Evolutionary conservation across 768 basidiomycete genomes (phyloP).

Genomic region (Scleroderma bovista): DNA sequence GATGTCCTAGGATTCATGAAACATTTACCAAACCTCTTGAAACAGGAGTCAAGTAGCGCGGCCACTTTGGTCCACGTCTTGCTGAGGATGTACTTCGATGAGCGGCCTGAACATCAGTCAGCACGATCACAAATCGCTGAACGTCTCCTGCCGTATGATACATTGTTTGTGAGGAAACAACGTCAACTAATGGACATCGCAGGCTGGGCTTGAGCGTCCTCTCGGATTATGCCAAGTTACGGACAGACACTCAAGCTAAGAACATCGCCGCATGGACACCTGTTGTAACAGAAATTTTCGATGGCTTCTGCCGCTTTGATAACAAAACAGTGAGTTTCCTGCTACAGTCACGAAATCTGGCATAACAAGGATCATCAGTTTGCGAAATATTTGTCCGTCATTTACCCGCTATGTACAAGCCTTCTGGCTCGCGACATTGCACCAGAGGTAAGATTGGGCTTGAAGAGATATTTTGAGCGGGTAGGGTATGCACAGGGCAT

Average conservation of each 20-base stretch:
- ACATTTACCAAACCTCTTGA: constrained; percentile 93
- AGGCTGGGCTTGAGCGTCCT: constrained; percentile 87
- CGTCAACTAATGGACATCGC: constrained; percentile 7
- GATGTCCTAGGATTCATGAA: constrained; percentile 90
- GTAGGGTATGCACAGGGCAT: constrained; percentile 73
- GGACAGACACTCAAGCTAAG: constrained; percentile 85
- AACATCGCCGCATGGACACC: constrained; percentile 98
- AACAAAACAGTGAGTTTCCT: constrained; percentile 72
- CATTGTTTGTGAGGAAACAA: background rate
- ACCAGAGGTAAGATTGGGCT: constrained; percentile 73
- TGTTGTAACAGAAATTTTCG: constrained; percentile 92
- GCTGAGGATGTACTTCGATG: constrained; percentile 90
- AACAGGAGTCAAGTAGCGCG: constrained; percentile 97
- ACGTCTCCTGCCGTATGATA: constrained; percentile 60
- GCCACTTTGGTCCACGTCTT: constrained; percentile 90
- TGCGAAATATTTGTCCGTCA: constrained; percentile 75
- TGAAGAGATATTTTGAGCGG: constrained; percentile 74
- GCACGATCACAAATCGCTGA: constrained; percentile 76
- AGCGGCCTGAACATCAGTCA: constrained; percentile 81
- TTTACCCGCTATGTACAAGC: constrained; percentile 88
- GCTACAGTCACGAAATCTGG: background rate
- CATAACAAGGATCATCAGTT: constrained; percentile 52
- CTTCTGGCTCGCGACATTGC: constrained; percentile 78
- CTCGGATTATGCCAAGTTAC: constrained; percentile 85
- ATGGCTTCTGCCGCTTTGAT: constrained; percentile 86